Base-by-base conservation (phyloP, 2,329 filamentous ascomycete genomes). In the Alternaria ventricosa region DNA sequence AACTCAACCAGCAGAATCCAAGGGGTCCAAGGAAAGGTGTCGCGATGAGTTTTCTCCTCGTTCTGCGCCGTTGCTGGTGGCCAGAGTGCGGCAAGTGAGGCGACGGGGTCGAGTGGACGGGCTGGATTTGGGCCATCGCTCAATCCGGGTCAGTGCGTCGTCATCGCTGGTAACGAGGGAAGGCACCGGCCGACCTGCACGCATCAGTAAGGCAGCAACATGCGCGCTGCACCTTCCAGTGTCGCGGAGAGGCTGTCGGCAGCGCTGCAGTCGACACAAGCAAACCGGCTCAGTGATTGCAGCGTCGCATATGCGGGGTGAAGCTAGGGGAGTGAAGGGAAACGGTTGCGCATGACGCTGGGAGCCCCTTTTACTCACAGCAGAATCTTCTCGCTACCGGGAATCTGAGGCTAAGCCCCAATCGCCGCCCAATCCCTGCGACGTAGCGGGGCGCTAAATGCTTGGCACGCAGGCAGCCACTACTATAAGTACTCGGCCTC, bases 341-440 rank as follows among this genome's bases (percentile, higher is more conserved):
- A 59, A 47, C 54, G 66, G 62, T 49, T 61, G 64, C 58, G 71
- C 69, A 73, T 69, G 67, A 64, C 49, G 67, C 41, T 51, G 64
- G 50, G 53, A 66, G 64, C 72, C 74, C 73, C 74, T 70, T 72
- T 73, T 69, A 55, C 60, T 55, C 58, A 44, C 53, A 50, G 60
- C 68, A 67, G 69, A 76, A 69, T 66, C 68, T 76, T 71, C 71
- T 66, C 66, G 72, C 66, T 71, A 75, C 72, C 72, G 67, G 70
- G 65, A 69, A 70, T 27, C 53, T 49, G 25, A 51, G 45, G 60
- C 68, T 69, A 71, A 53, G 49, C 64, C 66, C 49, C 54, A 58
- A 62, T 60, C 43, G 63, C 43, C 11, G 49, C 44, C 20, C 18
- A 22, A 55, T 33, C 59, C 53, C 55, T 61, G 67, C 41, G 57